phyloP scores from a whole-genome alignment of 2,329 filamentous ascomycete species.

The Epichloe uncinata region DNA sequence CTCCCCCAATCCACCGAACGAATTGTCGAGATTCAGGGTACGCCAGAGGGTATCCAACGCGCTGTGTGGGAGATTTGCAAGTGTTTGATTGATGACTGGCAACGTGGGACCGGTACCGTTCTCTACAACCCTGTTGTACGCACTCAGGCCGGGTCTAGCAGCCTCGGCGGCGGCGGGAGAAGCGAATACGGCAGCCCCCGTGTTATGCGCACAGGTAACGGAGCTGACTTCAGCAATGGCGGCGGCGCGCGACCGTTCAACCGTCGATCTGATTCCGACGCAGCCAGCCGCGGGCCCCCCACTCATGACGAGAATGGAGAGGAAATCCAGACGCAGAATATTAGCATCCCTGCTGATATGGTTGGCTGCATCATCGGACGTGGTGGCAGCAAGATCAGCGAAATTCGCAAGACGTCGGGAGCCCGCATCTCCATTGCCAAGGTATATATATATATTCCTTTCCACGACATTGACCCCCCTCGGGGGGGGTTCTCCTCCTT shows the following conservation, averaged over 20 bases:
- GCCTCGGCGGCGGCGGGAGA: conserved; percentile 20
- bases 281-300: conserved; percentile 64
- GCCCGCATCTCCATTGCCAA: conserved; percentile 97
- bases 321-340: conserved; percentile 97
- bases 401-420: conserved; percentile 93
- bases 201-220: conserved; percentile 92
- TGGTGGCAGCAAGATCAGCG: conserved; percentile 91
- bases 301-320: conserved; percentile 93
- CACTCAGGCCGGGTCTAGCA: conserved; percentile 51
- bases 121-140: conserved; percentile 94
- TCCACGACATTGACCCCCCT: background rate
- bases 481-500: background rate
- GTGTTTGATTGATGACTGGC: conserved; percentile 94
- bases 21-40: conserved; percentile 93
- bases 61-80: conserved; percentile 98
- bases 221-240: conserved; percentile 90
- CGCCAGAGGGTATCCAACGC: conserved; percentile 87
- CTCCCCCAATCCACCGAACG: conserved; percentile 96
- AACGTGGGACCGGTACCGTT: conserved; percentile 91
- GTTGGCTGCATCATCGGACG: conserved; percentile 98
- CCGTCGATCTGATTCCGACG: conserved; percentile 74
- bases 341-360: conserved; percentile 99
- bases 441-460: conserved; percentile 28
- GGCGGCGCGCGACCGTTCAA: conserved; percentile 50
- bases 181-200: conserved; percentile 49